phyloP scores from a whole-genome alignment of 1,139 yeast genomes.

The Candida frijolesensis region DNA sequence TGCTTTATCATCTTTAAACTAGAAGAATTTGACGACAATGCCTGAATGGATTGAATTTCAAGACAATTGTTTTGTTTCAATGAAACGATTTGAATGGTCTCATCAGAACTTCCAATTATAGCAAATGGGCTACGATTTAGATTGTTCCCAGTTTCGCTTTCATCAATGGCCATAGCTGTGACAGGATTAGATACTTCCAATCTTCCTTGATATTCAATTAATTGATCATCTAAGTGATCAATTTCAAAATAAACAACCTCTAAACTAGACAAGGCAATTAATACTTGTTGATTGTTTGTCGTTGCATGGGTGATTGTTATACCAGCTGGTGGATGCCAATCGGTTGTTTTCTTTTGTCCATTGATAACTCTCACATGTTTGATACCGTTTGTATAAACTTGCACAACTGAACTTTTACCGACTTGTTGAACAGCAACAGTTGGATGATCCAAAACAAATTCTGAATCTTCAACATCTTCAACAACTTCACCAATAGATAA shows the following conservation, averaged over 20 bases:
- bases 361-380: conserved; percentile 52
- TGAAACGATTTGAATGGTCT: conserved; percentile 70
- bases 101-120: conserved; percentile 73
- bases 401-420: conserved; percentile 66
- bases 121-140: conserved; percentile 58
- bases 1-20: conserved; percentile 43
- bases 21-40: conserved; percentile 59
- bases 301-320: conserved; percentile 61
- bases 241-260: conserved; percentile 84
- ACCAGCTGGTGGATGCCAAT: conserved; percentile 89
- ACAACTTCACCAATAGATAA: conserved; percentile 78
- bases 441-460: conserved; percentile 54
- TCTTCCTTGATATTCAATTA: conserved; percentile 70
- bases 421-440: conserved; percentile 75
- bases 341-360: conserved; percentile 34
- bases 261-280: conserved; percentile 68
- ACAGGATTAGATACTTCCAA: conserved; percentile 56
- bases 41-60: conserved; percentile 67
- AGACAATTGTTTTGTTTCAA: conserved; percentile 64
- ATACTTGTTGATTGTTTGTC: conserved; percentile 67
- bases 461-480: conserved; percentile 72
- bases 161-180: conserved; percentile 30
- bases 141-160: background rate
- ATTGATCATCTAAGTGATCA: conserved; percentile 58
- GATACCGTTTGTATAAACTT: conserved; percentile 74